Base-by-base conservation (phyloP, 2,329 filamentous ascomycete genomes). In the Ascochyta lentis region DNA sequence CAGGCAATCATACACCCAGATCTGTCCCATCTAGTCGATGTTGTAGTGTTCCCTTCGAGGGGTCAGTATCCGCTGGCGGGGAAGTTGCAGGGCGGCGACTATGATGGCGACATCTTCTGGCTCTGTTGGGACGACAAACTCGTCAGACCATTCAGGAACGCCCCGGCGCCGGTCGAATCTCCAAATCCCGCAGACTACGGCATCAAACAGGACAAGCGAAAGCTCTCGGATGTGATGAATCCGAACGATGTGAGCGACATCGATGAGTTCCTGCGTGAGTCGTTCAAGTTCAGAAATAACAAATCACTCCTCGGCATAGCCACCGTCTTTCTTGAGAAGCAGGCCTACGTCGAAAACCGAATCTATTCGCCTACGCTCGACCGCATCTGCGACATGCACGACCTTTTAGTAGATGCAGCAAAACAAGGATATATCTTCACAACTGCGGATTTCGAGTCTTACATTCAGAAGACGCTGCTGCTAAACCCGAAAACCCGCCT, bases 21-120 rank as follows among this genome's bases (percentile, higher is more conserved):
- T 38, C 76, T 94, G 0, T 84, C 87, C 3, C 83, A 85, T 2
- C 74, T 96, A 0, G 89, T 89, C 57, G 89, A 97, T 64, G 87
- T 96, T 1, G 81, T 95, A 13, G 83, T 97, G 0, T 97, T 98
- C 62, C 81, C 90, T 0, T 80, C 79, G 0, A 84, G 82, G 56
- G 89, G 89, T 0, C 69, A 81, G 24, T 77, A 76, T 0, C 84
- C 90, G 0, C 79, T 92, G 0, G 91, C 90, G 0, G 83, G 86
- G 8, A 87, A 88, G 64, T 78, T 94, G 0, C 91, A 89, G 1
- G 91, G 91, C 0, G 91, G 91, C 0, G 91, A 94, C 66, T 94
- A 92, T 59, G 90, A 94, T 61, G 91, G 91, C 0, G 91, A 95
- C 59, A 82, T 78, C n/a, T 81, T 89, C 4, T 93, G 89, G 89